Conservation (phyloP, 352 stramenopile species). For the Phytophthora chlamydospora region DNA sequence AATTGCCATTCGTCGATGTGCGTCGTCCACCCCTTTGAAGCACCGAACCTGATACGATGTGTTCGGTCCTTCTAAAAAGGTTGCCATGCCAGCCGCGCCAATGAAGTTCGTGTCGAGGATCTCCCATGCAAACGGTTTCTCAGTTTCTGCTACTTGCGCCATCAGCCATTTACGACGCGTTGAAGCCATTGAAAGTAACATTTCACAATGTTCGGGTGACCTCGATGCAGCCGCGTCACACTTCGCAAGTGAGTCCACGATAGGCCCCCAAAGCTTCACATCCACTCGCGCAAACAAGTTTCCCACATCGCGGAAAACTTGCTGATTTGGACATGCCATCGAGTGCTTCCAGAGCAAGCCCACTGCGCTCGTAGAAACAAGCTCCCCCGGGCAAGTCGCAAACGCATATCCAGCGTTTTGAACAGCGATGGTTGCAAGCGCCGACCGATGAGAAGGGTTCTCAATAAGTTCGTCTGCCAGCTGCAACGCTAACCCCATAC, state of each 20-base stretch:
- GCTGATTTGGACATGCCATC: neutral
- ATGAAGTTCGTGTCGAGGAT: conserved; percentile 10
- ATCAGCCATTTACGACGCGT: conserved; percentile 23
- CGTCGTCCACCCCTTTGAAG: conserved; percentile 7
- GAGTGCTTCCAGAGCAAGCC: neutral
- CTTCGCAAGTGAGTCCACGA: conserved; percentile 12
- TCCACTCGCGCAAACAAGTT: conserved; percentile 10
- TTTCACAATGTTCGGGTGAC: conserved; percentile 1
- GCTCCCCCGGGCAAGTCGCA: conserved; percentile 1
- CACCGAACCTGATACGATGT: neutral
- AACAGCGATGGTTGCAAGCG: conserved; percentile 2
- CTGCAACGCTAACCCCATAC: conserved; percentile 3
- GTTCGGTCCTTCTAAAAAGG: conserved; percentile 10
- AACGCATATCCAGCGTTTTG: conserved; percentile 10
- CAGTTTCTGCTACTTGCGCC: conserved; percentile 9
- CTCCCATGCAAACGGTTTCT: conserved; percentile 23
- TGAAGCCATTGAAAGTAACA: conserved; percentile 6
- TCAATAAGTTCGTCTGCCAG: neutral
- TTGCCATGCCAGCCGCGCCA: neutral
- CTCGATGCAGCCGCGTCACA: neutral
- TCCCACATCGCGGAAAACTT: neutral
- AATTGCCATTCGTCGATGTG: neutral
- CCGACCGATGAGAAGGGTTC: neutral
- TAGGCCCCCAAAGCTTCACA: conserved; percentile 4
- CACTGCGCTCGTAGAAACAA: conserved; percentile 4